Conservation (phyloP, 1,284 basidiomycete genomes). For the Cerrena zonata region DNA sequence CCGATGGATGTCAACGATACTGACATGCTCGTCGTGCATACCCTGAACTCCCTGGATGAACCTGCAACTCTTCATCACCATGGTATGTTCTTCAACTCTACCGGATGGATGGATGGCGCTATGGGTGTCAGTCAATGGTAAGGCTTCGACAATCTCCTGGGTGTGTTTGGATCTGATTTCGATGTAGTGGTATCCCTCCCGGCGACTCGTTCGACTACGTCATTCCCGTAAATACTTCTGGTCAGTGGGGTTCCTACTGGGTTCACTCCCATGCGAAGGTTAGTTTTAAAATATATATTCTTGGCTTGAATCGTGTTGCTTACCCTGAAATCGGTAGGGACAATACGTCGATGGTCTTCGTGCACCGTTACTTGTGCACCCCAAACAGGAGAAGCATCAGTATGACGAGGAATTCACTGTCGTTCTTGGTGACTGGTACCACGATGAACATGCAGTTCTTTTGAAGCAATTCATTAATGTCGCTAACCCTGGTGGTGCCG, state of each 20-base stretch:
- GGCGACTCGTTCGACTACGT: constrained; percentile 72
- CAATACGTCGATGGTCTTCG: constrained; percentile 87
- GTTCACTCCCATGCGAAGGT: constrained; percentile 70
- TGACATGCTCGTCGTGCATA: constrained; percentile 74
- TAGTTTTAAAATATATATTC: constrained; percentile 12
- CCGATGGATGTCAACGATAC: constrained; percentile 67
- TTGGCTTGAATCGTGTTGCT: not conserved
- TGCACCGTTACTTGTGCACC: constrained; percentile 73
- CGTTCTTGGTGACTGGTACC: constrained; percentile 60
- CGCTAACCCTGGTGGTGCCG: constrained; percentile 76
- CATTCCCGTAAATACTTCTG: constrained; percentile 67
- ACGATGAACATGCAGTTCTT: constrained; percentile 64
- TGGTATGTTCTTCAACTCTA: constrained; percentile 88
- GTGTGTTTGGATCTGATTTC: not conserved
- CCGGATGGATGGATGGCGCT: constrained; percentile 86
- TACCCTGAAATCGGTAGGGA: constrained; percentile 41
- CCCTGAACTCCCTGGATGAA: constrained; percentile 62
- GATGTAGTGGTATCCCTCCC: constrained; percentile 74
- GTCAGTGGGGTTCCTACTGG: constrained; percentile 87
- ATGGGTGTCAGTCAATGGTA: constrained; percentile 78
- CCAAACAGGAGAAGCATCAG: constrained; percentile 48
- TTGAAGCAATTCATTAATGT: constrained; percentile 70
- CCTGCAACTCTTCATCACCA: constrained; percentile 76
- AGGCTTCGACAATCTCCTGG: constrained; percentile 11
- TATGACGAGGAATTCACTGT: constrained; percentile 94